These are phyloP conservation scores for Pisolithus sp. DNA, from an alignment of 768 basidiomycete species.

Conservation along the genomic window DNA sequence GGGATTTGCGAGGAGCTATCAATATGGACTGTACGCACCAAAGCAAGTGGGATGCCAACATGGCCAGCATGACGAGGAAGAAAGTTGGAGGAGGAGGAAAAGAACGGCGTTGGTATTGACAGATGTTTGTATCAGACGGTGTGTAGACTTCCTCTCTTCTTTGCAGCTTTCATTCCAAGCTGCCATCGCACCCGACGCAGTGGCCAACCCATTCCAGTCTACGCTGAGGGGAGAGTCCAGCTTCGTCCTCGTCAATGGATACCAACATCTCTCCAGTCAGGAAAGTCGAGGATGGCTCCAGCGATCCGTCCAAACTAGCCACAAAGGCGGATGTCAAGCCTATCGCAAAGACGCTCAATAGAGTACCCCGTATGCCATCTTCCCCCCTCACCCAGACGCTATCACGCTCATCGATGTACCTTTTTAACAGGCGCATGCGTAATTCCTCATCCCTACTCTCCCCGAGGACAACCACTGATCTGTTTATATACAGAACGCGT, in stretches of 20 bases:
- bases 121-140: not conserved
- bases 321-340: conserved; percentile 67
- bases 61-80: conserved; percentile 42
- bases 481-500: conserved; percentile 65
- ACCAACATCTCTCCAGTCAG: conserved; percentile 31
- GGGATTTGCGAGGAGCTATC: not conserved
- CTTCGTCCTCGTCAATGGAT: conserved; percentile 15
- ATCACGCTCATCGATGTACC: conserved; percentile 11
- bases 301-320: conserved; percentile 26
- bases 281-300: conserved; percentile 51
- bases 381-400: not conserved
- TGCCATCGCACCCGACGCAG: not conserved
- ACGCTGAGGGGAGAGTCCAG: not conserved
- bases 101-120: not conserved
- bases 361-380: conserved; percentile 70
- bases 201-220: not conserved
- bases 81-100: no score
- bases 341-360: conserved; percentile 71
- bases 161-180: no score
- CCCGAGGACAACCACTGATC: conserved; percentile 14
- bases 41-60: conserved; percentile 42
- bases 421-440: conserved; percentile 71
- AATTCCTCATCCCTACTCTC: conserved; percentile 24
- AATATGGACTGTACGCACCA: conserved; percentile 29
- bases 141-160: no score